Evolutionary conservation across 192 early-diverging fungal genomes (phyloP), one percentile per base, ranked within the genome.

Genomic region (Funneliformis mosseae): DNA sequence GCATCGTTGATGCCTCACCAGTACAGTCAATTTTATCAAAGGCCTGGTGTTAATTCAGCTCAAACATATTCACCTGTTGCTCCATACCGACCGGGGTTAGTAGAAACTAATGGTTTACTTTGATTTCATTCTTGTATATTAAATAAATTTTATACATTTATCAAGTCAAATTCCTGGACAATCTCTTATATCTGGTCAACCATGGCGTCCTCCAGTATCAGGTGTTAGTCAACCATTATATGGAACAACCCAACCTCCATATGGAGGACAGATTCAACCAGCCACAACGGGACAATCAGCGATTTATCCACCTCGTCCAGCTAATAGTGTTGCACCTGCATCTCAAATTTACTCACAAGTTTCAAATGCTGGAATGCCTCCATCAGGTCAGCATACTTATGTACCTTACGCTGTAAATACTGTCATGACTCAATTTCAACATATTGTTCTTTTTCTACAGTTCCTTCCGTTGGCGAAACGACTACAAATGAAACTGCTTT

Each of bases 11-110:
- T 86, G 85, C 88, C 88, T 78, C 86, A 84, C 78, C 86, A 87
- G 66, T 89, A 89, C 76, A 89, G 88, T 45, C 88, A 89, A 82
- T 89, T 87, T 80, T 89, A 89, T 61, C 88, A 89, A 25, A 38
- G 76, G 25, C 76, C 76, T 23, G 61, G 60, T n/a, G 60, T 66
- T 42, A 23, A 23, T 50, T 61, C 60, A 27, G 48, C 38, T 0
- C 76, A 59, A 42, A n/a, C 39, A 43, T 41, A 23, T 43, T 42
- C 14, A 77, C 76, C 41, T 5, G 76, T 28, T 18, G 10, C 25
- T 39, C 76, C 61, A 9, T 77, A 59, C n/a, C 76, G 76, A 42
- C 55, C 76, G 28, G 45, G 41, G 76, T 77, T 66, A 77, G 27
- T 64, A 38, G 21, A n/a, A 42, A 23, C 14, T 14, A 11, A 60